Evolutionary conservation across 78 protist genomes (phyloP).

Genomic region (Dictyostelium capitatum): DNA sequence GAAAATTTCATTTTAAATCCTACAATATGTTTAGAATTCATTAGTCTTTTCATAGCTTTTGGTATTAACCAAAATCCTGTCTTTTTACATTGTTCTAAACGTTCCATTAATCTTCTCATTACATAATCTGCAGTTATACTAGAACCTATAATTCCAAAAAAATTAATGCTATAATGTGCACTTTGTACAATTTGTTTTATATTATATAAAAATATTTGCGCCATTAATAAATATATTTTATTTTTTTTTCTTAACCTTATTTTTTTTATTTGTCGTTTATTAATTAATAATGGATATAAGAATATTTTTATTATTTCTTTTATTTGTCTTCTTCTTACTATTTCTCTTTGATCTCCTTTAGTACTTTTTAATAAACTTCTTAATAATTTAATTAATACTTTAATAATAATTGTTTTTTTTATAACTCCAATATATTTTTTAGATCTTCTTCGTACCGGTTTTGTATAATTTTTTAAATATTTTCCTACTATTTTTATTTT

Average conservation of each 20-base stretch:
- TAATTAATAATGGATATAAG: neutral
- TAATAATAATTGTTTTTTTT: neutral
- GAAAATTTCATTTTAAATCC: constrained; percentile 11
- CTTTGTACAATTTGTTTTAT: constrained; percentile 11
- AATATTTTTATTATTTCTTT: constrained; percentile 21
- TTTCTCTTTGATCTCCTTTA: neutral
- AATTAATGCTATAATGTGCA: neutral
- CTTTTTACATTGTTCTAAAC: neutral
- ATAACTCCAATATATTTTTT: neutral
- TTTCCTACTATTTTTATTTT: neutral
- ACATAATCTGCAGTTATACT: constrained; percentile 8
- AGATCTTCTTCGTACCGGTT: neutral
- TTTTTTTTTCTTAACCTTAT: constrained; percentile 7
- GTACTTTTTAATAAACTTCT: neutral
- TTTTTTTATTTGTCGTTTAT: constrained; percentile 5
- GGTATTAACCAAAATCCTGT: neutral
- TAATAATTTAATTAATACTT: constrained; percentile 20
- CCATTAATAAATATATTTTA: constrained; percentile 4
- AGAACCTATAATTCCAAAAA: neutral
- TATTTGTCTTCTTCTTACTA: neutral
- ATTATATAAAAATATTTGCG: constrained; percentile 6
- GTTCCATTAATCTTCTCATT: neutral
- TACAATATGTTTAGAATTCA: neutral
- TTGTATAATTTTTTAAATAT: neutral
- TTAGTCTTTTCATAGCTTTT: neutral